Base-by-base conservation (phyloP, 176 grass and related monocot genomes). In the Rhipidocladum racemiflorum region DNA sequence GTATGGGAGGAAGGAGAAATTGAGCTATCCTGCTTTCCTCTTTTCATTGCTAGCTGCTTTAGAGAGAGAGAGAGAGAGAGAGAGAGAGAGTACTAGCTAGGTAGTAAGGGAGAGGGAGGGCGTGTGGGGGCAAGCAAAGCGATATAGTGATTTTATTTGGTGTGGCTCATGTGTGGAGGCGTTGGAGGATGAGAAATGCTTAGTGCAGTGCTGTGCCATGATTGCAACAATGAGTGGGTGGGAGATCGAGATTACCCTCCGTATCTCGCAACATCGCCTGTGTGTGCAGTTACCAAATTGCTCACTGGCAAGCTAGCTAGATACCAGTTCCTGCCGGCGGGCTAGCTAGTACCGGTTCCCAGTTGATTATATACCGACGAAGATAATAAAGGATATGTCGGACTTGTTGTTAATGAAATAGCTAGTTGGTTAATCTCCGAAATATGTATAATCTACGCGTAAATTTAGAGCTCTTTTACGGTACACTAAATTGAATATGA, bases 221-320 rank as follows among this genome's bases (percentile, higher is more conserved):
- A 97, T 92, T 92, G 89, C 88, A 86, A 77, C 82, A 92, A 90
- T 94, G 87, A 94, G 94, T 94, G 94, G 94, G 89, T 92, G 79
- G 79, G 86, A 90, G 82, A 86, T 84, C 59, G 25, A 29, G 12
- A 81, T 80, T 87, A 83, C 75, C 24, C 48, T 40, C 74, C 78
- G 45, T 54, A 56, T 74, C 82, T 20, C 57, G 6, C 68, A 80
- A 61, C 81, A 81, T 67, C 50, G 23, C 17, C 64, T 39, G 62
- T 70, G 62, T 70, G 32, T 76, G 68, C 61, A 27, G 38, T 70
- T 72, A 60, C 85, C 72, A 59, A 81, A 81, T 81, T 87, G 38
- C 29, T 75, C 85, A 56, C 38, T 7, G 23, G 53, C 42, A 44
- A 35, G 50, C 62, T 55, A 30, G 28, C 23, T 39, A 45, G 12